phyloP scores from a whole-genome alignment of 176 grass and related monocot species.

The Thinopyrum elongatum region DNA sequence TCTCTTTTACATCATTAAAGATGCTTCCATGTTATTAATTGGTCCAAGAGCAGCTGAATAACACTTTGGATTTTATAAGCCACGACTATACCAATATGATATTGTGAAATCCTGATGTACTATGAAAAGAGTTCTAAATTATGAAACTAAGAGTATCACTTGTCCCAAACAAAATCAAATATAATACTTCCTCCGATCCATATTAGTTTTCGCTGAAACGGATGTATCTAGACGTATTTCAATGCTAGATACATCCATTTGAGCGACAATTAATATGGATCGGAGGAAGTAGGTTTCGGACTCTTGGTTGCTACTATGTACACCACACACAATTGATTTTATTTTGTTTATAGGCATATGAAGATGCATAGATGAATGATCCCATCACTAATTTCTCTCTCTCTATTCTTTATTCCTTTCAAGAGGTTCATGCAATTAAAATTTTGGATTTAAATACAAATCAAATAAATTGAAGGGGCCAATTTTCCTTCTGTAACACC shows the following conservation, averaged over 20 bases:
- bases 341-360: not conserved
- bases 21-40: not conserved
- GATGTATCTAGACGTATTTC: too few relatives aligned
- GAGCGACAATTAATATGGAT: too few relatives aligned
- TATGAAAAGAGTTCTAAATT: not conserved
- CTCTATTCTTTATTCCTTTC: not conserved
- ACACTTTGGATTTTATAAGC: not conserved
- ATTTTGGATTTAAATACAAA: not conserved
- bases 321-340: not conserved
- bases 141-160: not conserved
- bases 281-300: too few relatives aligned
- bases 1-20: too few relatives aligned
- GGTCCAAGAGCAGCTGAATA: not conserved
- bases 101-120: not conserved
- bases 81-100: not conserved
- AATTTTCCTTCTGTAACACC: not conserved
- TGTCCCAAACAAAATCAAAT: not conserved
- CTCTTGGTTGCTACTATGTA: too few relatives aligned
- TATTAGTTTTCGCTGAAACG: too few relatives aligned
- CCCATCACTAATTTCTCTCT: not conserved
- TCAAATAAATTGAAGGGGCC: not conserved
- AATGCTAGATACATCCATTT: too few relatives aligned
- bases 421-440: not conserved
- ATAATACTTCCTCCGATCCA: not conserved
- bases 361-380: not conserved